phyloP scores from a whole-genome alignment of 2,329 filamentous ascomycete genomes.

The Zelopaecilomyces penicillatus region DNA sequence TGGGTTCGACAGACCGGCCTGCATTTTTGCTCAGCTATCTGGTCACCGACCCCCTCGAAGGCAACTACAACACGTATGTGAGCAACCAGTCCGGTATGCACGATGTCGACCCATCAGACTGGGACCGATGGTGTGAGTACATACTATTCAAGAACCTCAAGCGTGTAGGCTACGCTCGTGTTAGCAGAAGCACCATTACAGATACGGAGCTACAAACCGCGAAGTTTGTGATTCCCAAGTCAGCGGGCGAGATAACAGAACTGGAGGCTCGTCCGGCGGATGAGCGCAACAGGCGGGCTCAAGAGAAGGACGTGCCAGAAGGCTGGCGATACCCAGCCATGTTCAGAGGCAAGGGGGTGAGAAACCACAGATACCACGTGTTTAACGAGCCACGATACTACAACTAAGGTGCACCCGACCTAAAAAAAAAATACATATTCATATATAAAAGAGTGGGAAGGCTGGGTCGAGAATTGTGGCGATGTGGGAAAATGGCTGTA shows the following conservation, averaged over 20 bases:
- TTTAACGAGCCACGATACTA: slow-evolving; percentile 84
- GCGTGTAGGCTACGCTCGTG: slow-evolving; percentile 79
- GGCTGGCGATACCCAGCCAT: slow-evolving; percentile 76
- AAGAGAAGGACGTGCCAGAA: slow-evolving; percentile 65
- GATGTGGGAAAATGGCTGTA: too few relatives aligned
- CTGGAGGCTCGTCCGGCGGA: slow-evolving; percentile 37
- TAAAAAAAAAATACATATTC: too few relatives aligned
- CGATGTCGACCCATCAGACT: slow-evolving; percentile 85
- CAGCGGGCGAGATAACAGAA: slow-evolving; percentile 45
- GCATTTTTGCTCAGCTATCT: slow-evolving; percentile 84
- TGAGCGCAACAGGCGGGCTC: slow-evolving; percentile 48
- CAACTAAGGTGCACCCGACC: slow-evolving; percentile 18
- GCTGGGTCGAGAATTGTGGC: too few relatives aligned
- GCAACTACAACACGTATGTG: slow-evolving; percentile 96
- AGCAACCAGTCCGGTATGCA: slow-evolving; percentile 82
- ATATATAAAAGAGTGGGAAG: too few relatives aligned
- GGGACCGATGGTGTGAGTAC: slow-evolving; percentile 99
- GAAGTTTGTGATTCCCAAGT: slow-evolving; percentile 76
- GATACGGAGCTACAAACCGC: slow-evolving; percentile 96
- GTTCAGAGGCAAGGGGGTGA: slow-evolving; percentile 77
- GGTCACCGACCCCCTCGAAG: slow-evolving; percentile 79
- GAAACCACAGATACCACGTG: slow-evolving; percentile 89
- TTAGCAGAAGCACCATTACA: slow-evolving; percentile 85
- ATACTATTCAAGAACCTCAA: slow-evolving; percentile 88
- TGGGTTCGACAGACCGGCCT: slow-evolving; percentile 74